A percentile compares a stretch with the other conserved stretches of the same genome.
Conservation (phyloP, 2,329 filamentous ascomycete genomes). For the Fusarium heterosporum region DNA sequence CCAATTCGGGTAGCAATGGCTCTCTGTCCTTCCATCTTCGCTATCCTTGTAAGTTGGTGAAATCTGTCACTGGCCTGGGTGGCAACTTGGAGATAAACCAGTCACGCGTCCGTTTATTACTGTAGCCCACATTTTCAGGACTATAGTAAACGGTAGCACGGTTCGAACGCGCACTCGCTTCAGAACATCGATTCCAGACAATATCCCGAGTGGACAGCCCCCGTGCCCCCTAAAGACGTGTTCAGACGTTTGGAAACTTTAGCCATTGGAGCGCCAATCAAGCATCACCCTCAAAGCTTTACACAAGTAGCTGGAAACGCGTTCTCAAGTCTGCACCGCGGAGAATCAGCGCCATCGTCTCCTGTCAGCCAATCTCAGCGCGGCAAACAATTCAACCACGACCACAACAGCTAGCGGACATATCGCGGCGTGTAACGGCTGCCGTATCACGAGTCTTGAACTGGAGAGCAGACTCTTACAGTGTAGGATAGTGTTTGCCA, state of each 20-base stretch:
- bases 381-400: conserved; percentile 15
- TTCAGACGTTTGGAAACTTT: neutral
- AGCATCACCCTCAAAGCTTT: neutral
- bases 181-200: conserved; percentile 34
- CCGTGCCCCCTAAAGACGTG: conserved; percentile 6
- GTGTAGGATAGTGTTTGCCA: neutral
- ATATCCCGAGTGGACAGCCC: conserved; percentile 27
- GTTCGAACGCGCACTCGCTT: conserved; percentile 35
- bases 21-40: neutral
- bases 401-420: conserved; percentile 15
- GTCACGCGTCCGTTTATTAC: conserved; percentile 26
- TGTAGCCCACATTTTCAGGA: neutral
- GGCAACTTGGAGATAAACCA: neutral
- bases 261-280: neutral
- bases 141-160: conserved; percentile 24
- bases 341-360: conserved; percentile 22
- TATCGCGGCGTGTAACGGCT: conserved; percentile 30
- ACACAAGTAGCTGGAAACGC: neutral
- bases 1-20: neutral
- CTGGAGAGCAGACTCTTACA: neutral
- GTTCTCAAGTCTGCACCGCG: conserved; percentile 21
- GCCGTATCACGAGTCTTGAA: conserved; percentile 12
- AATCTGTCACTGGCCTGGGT: neutral
- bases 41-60: neutral
- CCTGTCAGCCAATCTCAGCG: conserved; percentile 39